These are phyloP conservation scores for Akanthomyces uredinophilus DNA, from an alignment of 2,329 filamentous ascomycete genomes.

Conservation along the genomic window DNA sequence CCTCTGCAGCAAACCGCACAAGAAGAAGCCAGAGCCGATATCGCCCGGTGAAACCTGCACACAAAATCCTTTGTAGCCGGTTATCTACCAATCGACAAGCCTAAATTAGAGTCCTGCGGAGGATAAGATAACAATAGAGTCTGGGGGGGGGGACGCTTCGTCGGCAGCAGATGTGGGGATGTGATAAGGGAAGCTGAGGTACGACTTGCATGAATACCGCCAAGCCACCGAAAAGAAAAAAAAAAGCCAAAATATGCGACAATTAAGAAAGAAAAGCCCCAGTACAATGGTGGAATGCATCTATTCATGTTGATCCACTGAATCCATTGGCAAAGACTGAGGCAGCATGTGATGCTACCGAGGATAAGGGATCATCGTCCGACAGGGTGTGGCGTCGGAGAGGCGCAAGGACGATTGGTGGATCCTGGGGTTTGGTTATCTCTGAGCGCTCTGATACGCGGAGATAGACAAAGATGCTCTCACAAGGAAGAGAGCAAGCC, in stretches of 20 bases:
- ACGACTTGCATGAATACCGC: neutral
- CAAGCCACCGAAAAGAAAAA: neutral
- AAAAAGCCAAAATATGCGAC: neutral
- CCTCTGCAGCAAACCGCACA: neutral
- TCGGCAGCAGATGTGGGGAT: slow-evolving; percentile 1
- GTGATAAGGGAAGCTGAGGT: neutral
- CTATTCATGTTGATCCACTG: neutral
- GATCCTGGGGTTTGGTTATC: slow-evolving; percentile 11
- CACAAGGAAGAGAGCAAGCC: neutral
- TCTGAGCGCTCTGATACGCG: slow-evolving; percentile 11
- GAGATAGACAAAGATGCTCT: neutral
- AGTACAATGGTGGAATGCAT: neutral
- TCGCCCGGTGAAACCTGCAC: neutral
- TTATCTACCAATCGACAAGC: slow-evolving; percentile 1
- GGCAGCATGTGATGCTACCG: slow-evolving; percentile 2
- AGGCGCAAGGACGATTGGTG: neutral
- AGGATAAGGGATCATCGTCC: neutral
- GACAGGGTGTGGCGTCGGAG: neutral
- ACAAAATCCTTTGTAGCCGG: neutral
- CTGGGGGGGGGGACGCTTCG: neutral
- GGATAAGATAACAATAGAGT: slow-evolving; percentile 8
- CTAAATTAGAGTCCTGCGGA: neutral
- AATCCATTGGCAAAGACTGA: neutral
- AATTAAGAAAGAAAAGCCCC: neutral
- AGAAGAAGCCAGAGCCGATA: neutral